phyloP scores from a whole-genome alignment of 192 early-diverging fungal genomes.

The Haplosporangium gracile region DNA sequence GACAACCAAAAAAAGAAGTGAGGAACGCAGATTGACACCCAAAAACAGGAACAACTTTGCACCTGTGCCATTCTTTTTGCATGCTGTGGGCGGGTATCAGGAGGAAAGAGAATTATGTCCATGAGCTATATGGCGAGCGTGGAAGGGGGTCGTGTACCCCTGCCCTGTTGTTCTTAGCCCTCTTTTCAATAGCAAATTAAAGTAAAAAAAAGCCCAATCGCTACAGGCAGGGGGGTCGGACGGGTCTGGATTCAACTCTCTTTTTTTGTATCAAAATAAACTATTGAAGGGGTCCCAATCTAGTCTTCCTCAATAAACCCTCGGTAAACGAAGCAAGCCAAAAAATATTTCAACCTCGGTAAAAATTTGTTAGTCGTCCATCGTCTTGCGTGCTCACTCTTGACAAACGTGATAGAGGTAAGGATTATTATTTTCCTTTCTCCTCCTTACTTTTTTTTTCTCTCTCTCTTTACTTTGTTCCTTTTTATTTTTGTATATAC shows the following conservation, averaged over 20 bases:
- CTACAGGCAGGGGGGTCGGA: neutral
- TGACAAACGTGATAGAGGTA: neutral
- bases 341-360: neutral
- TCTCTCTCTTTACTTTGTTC: neutral
- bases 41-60: constrained; percentile 47
- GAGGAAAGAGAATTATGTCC: neutral
- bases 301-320: neutral
- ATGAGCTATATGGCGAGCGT: neutral
- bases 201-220: neutral
- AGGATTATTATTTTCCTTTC: neutral
- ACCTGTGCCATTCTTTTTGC: constrained; percentile 1
- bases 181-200: neutral
- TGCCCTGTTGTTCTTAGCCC: neutral
- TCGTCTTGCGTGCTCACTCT: neutral
- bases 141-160: neutral
- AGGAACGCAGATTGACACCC: neutral
- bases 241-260: neutral
- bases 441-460: neutral
- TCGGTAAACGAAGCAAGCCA: neutral
- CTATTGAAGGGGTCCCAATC: neutral
- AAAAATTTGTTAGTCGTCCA: neutral
- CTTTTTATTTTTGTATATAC: too few relatives aligned
- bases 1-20: constrained; percentile 1
- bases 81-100: too few relatives aligned
- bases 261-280: neutral